Percentiles rank a stretch among this genome's conserved stretches.
phyloP scores from a whole-genome alignment of 2,329 filamentous ascomycete genomes.

The Zasmidium cellare region DNA sequence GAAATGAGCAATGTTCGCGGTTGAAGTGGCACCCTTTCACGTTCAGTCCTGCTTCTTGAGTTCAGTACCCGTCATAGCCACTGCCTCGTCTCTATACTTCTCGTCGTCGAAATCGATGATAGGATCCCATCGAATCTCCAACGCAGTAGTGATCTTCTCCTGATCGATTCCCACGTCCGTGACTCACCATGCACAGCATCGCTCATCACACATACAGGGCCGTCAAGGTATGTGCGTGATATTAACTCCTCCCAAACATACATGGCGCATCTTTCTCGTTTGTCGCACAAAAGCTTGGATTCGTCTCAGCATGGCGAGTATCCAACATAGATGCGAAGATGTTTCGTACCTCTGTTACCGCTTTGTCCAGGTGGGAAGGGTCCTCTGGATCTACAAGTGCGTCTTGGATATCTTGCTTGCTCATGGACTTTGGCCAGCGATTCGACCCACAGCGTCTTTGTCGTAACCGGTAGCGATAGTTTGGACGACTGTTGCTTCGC shows the following conservation, averaged over 20 bases:
- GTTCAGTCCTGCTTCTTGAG: too few species aligned
- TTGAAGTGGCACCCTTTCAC: too few species aligned
- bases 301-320: not conserved
- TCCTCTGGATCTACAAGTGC: not conserved
- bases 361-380: not conserved
- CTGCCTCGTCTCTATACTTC: constrained; percentile 12
- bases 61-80: not conserved
- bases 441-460: not conserved
- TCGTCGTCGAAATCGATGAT: constrained; percentile 13
- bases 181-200: constrained; percentile 3
- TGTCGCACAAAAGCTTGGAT: not conserved
- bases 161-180: too few species aligned
- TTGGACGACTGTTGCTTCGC: not conserved
- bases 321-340: not conserved
- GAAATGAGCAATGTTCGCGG: too few species aligned
- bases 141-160: too few species aligned
- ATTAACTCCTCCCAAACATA: not conserved
- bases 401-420: not conserved
- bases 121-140: constrained; percentile 8
- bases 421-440: not conserved
- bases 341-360: not conserved
- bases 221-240: constrained; percentile 1
- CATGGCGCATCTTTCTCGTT: not conserved
- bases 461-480: not conserved
- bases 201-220: constrained; percentile 3